Conservation (phyloP, 768 basidiomycete genomes). For the Chalciporus pseudorubinellus region DNA sequence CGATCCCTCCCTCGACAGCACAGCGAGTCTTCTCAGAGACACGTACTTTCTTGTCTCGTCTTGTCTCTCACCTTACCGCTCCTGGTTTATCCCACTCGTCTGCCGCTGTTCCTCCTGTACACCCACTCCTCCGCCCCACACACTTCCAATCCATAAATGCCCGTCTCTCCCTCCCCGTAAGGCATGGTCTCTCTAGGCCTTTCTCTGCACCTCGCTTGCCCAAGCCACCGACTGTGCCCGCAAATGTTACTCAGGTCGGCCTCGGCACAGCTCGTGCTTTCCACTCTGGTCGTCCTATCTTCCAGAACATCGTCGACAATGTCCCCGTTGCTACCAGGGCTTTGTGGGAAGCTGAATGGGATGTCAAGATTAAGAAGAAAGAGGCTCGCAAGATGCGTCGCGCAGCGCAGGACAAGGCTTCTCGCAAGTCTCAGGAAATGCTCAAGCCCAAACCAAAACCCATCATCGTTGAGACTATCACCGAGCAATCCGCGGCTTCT, state of each 20-base stretch:
- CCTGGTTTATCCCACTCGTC: slow-evolving; percentile 45
- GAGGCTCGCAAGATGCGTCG: slow-evolving; percentile 25
- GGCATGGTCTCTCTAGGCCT: slow-evolving; percentile 48
- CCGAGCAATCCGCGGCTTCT: slow-evolving; percentile 24
- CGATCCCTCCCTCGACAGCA: slow-evolving; percentile 29
- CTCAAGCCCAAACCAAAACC: slow-evolving; percentile 22
- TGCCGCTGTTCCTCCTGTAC: slow-evolving; percentile 7
- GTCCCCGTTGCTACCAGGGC: slow-evolving; percentile 76
- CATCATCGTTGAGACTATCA: background rate
- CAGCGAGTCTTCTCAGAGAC: slow-evolving; percentile 53
- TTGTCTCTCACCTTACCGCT: slow-evolving; percentile 56
- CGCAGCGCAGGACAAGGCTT: slow-evolving; percentile 15
- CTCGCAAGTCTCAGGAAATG: slow-evolving; percentile 27
- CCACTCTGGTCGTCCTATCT: slow-evolving; percentile 67
- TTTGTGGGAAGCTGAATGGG: slow-evolving; percentile 71
- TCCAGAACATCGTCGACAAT: slow-evolving; percentile 77
- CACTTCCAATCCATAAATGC: slow-evolving; percentile 43
- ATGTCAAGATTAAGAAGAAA: slow-evolving; percentile 53
- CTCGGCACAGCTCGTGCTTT: slow-evolving; percentile 77
- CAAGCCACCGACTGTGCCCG: slow-evolving; percentile 47
- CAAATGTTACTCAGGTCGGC: slow-evolving; percentile 63
- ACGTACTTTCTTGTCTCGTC: slow-evolving; percentile 50
- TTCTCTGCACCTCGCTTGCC: slow-evolving; percentile 54
- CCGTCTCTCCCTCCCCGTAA: slow-evolving; percentile 55
- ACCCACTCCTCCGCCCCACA: slow-evolving; percentile 9